Percentiles rank a stretch among this genome's conserved stretches.
phyloP scores from a whole-genome alignment of 2,329 filamentous ascomycete genomes.

The Colletotrichum ledebouriae region DNA sequence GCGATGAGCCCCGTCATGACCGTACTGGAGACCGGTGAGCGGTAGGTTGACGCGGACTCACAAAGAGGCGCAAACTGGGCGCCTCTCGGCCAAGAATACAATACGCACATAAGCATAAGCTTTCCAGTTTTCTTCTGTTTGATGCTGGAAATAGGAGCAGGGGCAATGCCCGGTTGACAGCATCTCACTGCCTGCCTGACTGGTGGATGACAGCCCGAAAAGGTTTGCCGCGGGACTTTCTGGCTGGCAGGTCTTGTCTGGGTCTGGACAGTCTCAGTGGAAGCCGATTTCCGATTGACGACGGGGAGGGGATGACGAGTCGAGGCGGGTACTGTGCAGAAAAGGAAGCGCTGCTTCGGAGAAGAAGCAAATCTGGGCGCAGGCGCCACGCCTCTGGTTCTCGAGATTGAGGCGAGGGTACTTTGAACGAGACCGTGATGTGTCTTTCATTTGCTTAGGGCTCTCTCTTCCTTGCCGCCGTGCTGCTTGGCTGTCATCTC shows the following conservation, averaged over 20 bases:
- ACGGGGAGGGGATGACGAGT: conserved; percentile 17
- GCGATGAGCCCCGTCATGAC: not conserved
- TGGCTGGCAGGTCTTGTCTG: too few species aligned
- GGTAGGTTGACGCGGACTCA: not conserved
- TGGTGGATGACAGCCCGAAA: conserved; percentile 8
- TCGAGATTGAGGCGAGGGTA: not conserved
- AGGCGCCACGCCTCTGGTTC: conserved; percentile 4
- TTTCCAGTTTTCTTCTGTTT: not conserved
- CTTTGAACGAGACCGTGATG: not conserved
- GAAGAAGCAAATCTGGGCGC: conserved; percentile 8
- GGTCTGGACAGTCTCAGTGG: conserved; percentile 9
- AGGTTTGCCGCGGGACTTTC: too few species aligned
- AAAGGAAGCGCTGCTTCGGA: conserved; percentile 1
- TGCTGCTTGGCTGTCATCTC: conserved; percentile 24
- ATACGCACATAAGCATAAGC: conserved; percentile 6
- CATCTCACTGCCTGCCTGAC: not conserved
- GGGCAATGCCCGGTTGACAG: conserved; percentile 21
- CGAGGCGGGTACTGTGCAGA: conserved; percentile 27
- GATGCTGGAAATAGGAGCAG: not conserved
- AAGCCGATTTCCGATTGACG: conserved; percentile 26
- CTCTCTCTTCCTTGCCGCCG: not conserved
- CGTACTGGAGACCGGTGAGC: conserved; percentile 1
- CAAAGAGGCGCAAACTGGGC: not conserved
- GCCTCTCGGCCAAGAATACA: not conserved
- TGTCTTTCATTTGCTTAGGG: not conserved